Evolutionary conservation across 768 basidiomycete genomes (phyloP).

Genomic region (Pleurotus salmoneostramineus): DNA sequence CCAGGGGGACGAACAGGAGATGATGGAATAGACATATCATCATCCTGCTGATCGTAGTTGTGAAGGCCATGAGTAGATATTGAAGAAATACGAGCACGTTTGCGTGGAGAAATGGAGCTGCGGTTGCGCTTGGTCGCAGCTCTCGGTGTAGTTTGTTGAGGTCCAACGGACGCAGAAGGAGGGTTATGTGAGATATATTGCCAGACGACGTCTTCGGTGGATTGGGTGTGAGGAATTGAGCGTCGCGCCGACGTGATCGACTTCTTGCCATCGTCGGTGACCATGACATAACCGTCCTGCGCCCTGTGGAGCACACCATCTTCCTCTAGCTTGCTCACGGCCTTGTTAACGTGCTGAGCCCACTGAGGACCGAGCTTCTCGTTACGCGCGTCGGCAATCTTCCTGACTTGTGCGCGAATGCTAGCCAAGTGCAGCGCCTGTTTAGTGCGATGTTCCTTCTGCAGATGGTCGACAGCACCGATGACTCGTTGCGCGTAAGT

Average conservation of each 20-base stretch:
- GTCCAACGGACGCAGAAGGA: background rate
- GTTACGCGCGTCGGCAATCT: constrained; percentile 35
- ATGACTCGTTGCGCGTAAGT: constrained; percentile 43
- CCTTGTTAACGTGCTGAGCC: constrained; percentile 42
- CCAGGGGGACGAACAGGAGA: background rate
- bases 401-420: constrained; percentile 44
- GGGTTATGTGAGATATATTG: constrained; percentile 28
- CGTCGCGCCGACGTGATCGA: constrained; percentile 29
- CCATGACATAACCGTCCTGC: constrained; percentile 29
- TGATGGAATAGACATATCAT: constrained; percentile 3
- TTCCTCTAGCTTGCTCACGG: constrained; percentile 39
- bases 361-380: constrained; percentile 47
- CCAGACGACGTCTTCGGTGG: constrained; percentile 32
- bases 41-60: background rate
- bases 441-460: constrained; percentile 37
- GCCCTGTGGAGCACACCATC: constrained; percentile 37
- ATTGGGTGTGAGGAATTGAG: constrained; percentile 18
- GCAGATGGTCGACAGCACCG: constrained; percentile 37
- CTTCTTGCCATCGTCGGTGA: constrained; percentile 43
- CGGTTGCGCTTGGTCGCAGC: background rate
- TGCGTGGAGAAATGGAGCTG: constrained; percentile 6
- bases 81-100: constrained; percentile 5
- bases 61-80: background rate
- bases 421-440: constrained; percentile 42
- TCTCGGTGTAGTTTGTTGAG: constrained; percentile 1